Base-by-base conservation (phyloP, 805 yeast species). In the Saturnispora besseyi region DNA sequence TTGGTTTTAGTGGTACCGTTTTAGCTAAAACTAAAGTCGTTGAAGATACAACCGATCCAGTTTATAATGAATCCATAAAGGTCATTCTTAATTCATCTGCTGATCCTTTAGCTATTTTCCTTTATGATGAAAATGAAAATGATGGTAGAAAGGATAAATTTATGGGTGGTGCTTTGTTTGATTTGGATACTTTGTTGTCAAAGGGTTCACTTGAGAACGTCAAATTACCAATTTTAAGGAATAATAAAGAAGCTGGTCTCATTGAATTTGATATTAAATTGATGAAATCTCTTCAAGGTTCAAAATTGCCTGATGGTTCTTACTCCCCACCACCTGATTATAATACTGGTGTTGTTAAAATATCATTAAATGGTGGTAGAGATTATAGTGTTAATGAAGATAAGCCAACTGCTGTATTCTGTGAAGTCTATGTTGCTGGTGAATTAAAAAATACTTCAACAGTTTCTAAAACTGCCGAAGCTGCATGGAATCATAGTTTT, bases 311-410 rank as follows among this genome's bases (percentile, higher is more conserved):
- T 3, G 96, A 88, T 65, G 96, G 96, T 46, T 82, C 90, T 2
- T 73, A 77, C 48, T 82, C 81, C 56, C 88, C 95, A 44, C 86
- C 95, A 43, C 96, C 96, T 42, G 96, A 88, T 56, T 78, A 87
- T 63, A 91, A 91, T 68, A 88, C 97, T 13, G 99, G 99, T 75
- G 82, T 95, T 58, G 79, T 84, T 21, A 75, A 81, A 59, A 69
- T 91, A 57, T 84, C 81, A 52, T 66, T 87, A 44, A 62, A 71
- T 30, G 85, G 80, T 57, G 83, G 85, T 26, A 79, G 87, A 68
- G 78, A 73, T 50, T 71, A 73, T 63, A 57, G 66, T 37, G 59
- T 57, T 31, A 70, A 67, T 45, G 70, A 66, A 30, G 57, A 57
- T 13, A 77, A 72, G 52, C 79, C 79, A 50, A 70, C 76, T 7